Conservation (phyloP, 768 basidiomycete species). For the Hemileccinum impolitum region DNA sequence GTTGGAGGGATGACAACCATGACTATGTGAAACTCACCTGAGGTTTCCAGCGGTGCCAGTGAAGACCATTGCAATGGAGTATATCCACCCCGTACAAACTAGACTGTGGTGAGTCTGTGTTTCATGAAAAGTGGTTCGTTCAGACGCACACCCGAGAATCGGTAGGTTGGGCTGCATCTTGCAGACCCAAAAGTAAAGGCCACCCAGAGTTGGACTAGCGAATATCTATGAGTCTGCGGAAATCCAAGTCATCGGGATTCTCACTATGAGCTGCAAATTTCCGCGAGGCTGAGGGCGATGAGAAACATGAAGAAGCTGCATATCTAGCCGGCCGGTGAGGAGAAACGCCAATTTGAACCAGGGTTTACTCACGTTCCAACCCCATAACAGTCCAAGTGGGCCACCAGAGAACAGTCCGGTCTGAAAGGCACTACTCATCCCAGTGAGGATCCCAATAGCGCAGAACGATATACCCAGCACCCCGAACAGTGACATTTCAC, state of each 20-base stretch:
- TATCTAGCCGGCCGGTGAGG: conserved; percentile 31
- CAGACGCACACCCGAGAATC: conserved; percentile 47
- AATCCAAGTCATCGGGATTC: conserved; percentile 7
- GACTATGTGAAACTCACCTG: conserved; percentile 32
- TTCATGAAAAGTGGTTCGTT: not conserved
- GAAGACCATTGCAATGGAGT: conserved; percentile 58
- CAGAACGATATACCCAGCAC: conserved; percentile 60
- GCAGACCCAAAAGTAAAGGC: conserved; percentile 63
- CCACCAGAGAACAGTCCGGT: conserved; percentile 58
- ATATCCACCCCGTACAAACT: conserved; percentile 55
- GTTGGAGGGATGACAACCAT: not conserved
- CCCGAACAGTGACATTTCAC: conserved; percentile 58
- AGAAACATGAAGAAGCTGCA: conserved; percentile 59
- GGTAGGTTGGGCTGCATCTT: conserved; percentile 55
- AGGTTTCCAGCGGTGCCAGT: conserved; percentile 59
- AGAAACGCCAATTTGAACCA: not conserved
- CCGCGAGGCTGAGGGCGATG: conserved; percentile 53
- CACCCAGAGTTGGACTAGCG: conserved; percentile 53
- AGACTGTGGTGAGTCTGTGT: not conserved
- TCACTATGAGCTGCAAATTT: conserved; percentile 58
- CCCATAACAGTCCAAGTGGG: conserved; percentile 58
- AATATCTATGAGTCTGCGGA: conserved; percentile 3
- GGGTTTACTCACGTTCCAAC: conserved; percentile 52
- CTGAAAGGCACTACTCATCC: conserved; percentile 60
- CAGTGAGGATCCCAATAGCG: conserved; percentile 57